These are phyloP conservation scores for Coniferiporia weirii DNA, from an alignment of 1,284 basidiomycete species.

Conservation along the genomic window DNA sequence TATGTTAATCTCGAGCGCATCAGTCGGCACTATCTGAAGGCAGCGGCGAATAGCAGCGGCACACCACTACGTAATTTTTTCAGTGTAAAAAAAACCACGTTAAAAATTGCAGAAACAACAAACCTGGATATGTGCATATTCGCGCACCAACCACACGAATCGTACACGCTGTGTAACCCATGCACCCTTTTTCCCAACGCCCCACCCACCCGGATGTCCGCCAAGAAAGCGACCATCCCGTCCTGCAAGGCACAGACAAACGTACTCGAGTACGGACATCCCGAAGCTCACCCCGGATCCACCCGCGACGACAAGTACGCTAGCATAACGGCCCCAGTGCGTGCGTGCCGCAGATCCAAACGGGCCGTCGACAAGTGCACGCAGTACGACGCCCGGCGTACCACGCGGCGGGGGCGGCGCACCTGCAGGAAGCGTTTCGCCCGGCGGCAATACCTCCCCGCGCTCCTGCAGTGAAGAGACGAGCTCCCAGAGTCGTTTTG, in stretches of 20 bases:
- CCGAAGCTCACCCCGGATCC: constrained; percentile 82
- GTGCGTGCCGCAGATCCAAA: constrained; percentile 71
- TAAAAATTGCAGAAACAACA: constrained; percentile 37
- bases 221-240: constrained; percentile 44
- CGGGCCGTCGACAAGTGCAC: constrained; percentile 71
- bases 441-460: constrained; percentile 27
- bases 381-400: constrained; percentile 50
- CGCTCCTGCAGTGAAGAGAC: constrained; percentile 33
- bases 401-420: constrained; percentile 28
- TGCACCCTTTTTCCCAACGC: constrained; percentile 30
- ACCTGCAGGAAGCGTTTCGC: constrained; percentile 32
- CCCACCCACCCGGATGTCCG: constrained; percentile 39
- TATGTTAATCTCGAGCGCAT: constrained; percentile 67
- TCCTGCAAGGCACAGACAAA: constrained; percentile 59
- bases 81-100: neutral
- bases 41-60: constrained; percentile 67
- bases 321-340: constrained; percentile 61
- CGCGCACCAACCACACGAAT: constrained; percentile 82
- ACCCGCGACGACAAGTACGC: constrained; percentile 68
- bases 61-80: constrained; percentile 59
- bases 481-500: constrained; percentile 65
- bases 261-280: constrained; percentile 64
- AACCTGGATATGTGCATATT: constrained; percentile 39
- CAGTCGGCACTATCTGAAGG: constrained; percentile 55
- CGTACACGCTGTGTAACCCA: constrained; percentile 58